phyloP scores from a whole-genome alignment of 116 monocot genomes.

The Zostera marina region DNA sequence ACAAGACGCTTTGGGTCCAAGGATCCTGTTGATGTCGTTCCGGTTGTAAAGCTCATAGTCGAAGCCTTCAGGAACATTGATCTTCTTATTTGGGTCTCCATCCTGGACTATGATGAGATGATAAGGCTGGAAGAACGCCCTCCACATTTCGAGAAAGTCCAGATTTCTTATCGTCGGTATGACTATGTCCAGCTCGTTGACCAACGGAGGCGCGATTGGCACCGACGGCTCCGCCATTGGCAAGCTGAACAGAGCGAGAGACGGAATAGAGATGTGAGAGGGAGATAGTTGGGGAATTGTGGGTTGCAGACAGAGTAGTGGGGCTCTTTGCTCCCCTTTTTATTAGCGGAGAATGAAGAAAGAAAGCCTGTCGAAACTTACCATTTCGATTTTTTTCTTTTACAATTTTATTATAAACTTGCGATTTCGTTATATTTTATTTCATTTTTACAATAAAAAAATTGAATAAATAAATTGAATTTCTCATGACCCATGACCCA shows the following conservation, averaged over 20 bases:
- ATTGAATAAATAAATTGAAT: too few relatives aligned
- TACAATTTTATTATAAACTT: too few relatives aligned
- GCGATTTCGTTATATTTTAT: too few relatives aligned
- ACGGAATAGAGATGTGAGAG: background rate
- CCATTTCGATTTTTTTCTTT: background rate
- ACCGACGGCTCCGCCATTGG: slow-evolving; percentile 12
- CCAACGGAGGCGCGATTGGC: slow-evolving; percentile 19
- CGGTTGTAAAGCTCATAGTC: slow-evolving; percentile 93
- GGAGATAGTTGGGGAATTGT: background rate
- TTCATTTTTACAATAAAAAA: too few relatives aligned
- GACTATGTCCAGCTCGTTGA: slow-evolving; percentile 68
- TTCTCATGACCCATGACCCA: too few relatives aligned
- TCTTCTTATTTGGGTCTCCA: slow-evolving; percentile 58
- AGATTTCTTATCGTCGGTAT: slow-evolving; percentile 72
- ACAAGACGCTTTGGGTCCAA: slow-evolving; percentile 71
- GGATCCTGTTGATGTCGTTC: slow-evolving; percentile 76
- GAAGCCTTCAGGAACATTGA: slow-evolving; percentile 79
- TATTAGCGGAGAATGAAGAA: background rate
- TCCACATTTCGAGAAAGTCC: slow-evolving; percentile 69
- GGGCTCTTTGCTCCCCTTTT: background rate
- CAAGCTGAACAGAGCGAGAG: background rate
- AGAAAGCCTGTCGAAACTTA: background rate
- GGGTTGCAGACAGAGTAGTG: background rate
- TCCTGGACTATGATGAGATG: slow-evolving; percentile 94
- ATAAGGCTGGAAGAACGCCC: slow-evolving; percentile 63